These are phyloP conservation scores for Phytophthora megakarya DNA, from an alignment of 352 stramenopile genomes.

Conservation along the genomic window DNA sequence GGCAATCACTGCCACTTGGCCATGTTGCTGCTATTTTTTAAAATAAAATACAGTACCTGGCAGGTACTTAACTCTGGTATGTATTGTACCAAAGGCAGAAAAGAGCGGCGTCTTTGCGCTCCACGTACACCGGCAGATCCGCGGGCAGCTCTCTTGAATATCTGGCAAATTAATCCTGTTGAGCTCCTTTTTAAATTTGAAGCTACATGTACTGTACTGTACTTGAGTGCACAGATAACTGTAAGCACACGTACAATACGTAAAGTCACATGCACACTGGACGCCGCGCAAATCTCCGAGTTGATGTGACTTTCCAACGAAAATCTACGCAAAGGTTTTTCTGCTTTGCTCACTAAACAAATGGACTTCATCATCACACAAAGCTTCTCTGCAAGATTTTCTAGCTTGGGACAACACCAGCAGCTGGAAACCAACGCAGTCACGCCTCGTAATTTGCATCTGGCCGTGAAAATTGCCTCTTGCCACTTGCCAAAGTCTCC, in stretches of 20 bases:
- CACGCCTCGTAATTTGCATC: background rate
- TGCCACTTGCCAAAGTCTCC: slow-evolving; percentile 7
- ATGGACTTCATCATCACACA: slow-evolving; percentile 1
- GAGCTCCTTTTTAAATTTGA: too few species aligned
- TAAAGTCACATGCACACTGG: slow-evolving; percentile 17
- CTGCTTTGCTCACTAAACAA: slow-evolving; percentile 4
- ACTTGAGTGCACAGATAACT: too few species aligned
- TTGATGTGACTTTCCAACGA: slow-evolving; percentile 31
- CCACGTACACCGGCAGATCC: slow-evolving; percentile 25
- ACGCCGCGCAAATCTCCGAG: slow-evolving; percentile 30
- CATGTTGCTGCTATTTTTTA: slow-evolving; percentile 12
- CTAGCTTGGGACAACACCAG: slow-evolving; percentile 24
- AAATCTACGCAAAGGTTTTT: slow-evolving; percentile 3
- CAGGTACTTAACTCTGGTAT: too few species aligned
- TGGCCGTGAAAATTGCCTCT: background rate
- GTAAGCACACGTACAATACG: too few species aligned
- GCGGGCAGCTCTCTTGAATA: background rate
- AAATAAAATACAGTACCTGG: too few species aligned
- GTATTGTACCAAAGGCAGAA: slow-evolving; percentile 18
- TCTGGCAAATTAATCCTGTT: slow-evolving; percentile 16
- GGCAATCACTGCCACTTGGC: slow-evolving; percentile 4
- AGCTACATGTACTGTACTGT: too few species aligned
- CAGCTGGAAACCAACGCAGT: slow-evolving; percentile 17
- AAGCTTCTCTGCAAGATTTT: slow-evolving; percentile 8
- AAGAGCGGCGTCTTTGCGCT: slow-evolving; percentile 23